Evolutionary conservation across 1,284 basidiomycete genomes (phyloP).

Genomic region (Exobasidium cylindrosporum): DNA sequence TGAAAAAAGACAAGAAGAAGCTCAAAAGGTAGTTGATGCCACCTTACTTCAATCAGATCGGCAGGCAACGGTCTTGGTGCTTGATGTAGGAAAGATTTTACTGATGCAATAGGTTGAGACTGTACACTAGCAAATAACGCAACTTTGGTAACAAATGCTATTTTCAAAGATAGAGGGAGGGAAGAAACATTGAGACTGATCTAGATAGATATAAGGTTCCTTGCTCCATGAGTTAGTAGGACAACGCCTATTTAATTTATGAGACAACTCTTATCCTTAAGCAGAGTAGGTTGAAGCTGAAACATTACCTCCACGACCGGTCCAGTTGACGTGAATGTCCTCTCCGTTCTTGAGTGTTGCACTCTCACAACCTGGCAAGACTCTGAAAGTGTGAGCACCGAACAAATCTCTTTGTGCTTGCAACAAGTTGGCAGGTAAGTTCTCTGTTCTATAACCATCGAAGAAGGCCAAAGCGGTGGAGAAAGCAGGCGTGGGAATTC

Average conservation of each 20-base stretch:
- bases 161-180: too few relatives aligned
- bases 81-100: not conserved
- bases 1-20: not conserved
- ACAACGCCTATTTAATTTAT: too few relatives aligned
- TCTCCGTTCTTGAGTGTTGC: conserved; percentile 66
- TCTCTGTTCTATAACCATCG: conserved; percentile 85
- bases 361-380: conserved; percentile 47
- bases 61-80: not conserved
- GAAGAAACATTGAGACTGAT: too few relatives aligned
- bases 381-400: conserved; percentile 46
- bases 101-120: too few relatives aligned
- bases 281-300: conserved; percentile 88
- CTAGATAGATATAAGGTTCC: too few relatives aligned
- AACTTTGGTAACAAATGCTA: too few relatives aligned
- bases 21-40: not conserved
- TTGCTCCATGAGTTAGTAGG: too few relatives aligned
- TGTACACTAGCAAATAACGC: too few relatives aligned
- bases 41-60: not conserved
- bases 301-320: conserved; percentile 87
- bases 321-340: conserved; percentile 70
- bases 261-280: too few relatives aligned
- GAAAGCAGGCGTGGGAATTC: conserved; percentile 92
- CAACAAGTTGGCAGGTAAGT: conserved; percentile 84
- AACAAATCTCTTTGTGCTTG: conserved; percentile 76
- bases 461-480: conserved; percentile 98